Conservation (phyloP, 352 stramenopile species). For the Blastocystis sp. region DNA sequence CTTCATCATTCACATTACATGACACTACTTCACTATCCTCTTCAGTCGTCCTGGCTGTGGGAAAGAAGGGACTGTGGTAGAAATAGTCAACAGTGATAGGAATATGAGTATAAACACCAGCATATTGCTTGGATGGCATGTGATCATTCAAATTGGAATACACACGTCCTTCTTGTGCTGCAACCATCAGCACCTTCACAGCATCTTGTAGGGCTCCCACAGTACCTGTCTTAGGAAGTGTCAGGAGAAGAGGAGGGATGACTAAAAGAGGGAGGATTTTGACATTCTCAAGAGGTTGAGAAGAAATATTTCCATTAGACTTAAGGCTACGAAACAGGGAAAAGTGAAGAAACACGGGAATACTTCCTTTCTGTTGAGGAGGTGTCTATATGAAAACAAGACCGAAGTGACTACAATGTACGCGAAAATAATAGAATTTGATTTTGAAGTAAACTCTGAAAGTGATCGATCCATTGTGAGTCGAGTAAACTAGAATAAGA, state of each 20-base stretch:
- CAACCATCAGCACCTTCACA: not conserved
- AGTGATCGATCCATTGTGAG: not conserved
- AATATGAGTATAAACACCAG: not conserved
- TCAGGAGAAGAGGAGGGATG: not conserved
- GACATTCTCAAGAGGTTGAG: not conserved
- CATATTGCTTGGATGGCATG: not conserved
- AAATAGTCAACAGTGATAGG: not conserved
- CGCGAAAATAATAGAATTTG: not conserved
- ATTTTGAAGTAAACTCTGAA: not conserved
- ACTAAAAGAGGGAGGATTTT: not conserved
- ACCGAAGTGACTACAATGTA: slow-evolving; percentile 3
- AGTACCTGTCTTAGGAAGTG: not conserved
- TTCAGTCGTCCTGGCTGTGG: not conserved
- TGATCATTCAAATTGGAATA: not conserved
- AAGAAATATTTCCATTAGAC: not conserved
- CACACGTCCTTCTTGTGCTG: not conserved
- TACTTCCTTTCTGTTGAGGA: not conserved
- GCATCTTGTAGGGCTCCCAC: not conserved
- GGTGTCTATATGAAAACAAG: not conserved
- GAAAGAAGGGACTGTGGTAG: slow-evolving; percentile 33
- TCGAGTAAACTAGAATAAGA: not conserved
- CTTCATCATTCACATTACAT: slow-evolving; percentile 4
- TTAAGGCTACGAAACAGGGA: not conserved
- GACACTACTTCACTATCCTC: not conserved
- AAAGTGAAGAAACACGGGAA: slow-evolving; percentile 15